Evolutionary conservation across 805 yeast species (phyloP).

Genomic region (Kluyveromyces starmeri): DNA sequence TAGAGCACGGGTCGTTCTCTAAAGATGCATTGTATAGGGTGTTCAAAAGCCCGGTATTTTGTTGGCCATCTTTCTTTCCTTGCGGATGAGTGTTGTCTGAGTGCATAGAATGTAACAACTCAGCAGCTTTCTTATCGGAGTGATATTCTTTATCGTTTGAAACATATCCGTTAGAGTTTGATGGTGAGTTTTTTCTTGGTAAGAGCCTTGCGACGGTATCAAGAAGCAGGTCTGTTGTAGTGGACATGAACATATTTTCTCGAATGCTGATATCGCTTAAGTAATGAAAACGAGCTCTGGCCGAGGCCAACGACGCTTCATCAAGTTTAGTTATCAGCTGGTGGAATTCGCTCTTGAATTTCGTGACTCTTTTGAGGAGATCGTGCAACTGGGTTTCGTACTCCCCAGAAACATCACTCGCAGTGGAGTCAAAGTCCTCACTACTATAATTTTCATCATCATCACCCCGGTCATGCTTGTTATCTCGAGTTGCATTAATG

Average conservation of each 20-base stretch:
- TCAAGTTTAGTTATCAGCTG: conserved; percentile 14
- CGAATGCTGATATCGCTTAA: neutral
- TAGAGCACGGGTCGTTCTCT: conserved; percentile 17
- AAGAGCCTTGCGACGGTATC: neutral
- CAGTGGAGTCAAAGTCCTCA: conserved; percentile 2
- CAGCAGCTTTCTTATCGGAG: too few species aligned
- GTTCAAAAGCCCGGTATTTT: neutral
- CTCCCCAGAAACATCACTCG: conserved; percentile 1
- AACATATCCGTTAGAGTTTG: too few species aligned
- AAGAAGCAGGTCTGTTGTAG: neutral
- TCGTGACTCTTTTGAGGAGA: conserved; percentile 8
- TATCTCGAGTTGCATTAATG: too few species aligned
- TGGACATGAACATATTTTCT: conserved; percentile 3
- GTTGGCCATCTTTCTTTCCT: too few species aligned
- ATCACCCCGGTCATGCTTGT: neutral
- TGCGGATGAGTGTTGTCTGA: too few species aligned
- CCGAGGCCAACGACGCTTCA: conserved; percentile 9
- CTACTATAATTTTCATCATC: conserved; percentile 6
- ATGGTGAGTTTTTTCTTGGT: neutral
- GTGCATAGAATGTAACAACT: too few species aligned
- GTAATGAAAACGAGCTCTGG: neutral
- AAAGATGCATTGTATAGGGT: conserved; percentile 1
- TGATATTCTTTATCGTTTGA: too few species aligned
- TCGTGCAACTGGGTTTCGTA: conserved; percentile 1
- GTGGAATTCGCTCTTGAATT: conserved; percentile 13